Evolutionary conservation across 176 grass and related monocot species (phyloP).

Genomic region (Guadua angustifolia): DNA sequence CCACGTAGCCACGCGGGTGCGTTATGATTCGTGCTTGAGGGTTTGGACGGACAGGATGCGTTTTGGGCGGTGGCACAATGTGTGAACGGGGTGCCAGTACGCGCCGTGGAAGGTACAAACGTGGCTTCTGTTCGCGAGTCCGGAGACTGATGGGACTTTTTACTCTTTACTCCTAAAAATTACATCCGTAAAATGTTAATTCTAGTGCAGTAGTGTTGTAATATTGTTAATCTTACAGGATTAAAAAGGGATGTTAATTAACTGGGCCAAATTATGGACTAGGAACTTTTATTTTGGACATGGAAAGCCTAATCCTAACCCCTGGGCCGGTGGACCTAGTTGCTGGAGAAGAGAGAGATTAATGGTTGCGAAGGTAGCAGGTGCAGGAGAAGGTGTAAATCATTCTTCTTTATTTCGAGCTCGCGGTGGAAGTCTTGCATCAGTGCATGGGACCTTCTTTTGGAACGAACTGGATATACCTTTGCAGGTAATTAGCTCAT

Average conservation of each 20-base stretch:
- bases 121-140: neutral
- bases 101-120: neutral
- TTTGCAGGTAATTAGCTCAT: conserved; percentile 18
- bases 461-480: neutral
- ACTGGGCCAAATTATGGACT: neutral
- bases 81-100: conserved; percentile 24
- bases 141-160: neutral
- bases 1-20: conserved; percentile 33
- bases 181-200: neutral
- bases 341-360: no score
- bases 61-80: neutral
- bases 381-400: no score
- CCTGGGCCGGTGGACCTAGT: no score
- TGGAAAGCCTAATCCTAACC: no score
- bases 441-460: neutral
- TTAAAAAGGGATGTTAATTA: neutral
- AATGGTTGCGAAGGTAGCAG: no score
- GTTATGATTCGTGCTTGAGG: neutral
- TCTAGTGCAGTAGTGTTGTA: neutral
- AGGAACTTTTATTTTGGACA: neutral
- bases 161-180: neutral
- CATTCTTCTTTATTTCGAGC: neutral
- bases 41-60: conserved; percentile 8
- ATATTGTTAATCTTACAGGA: neutral
- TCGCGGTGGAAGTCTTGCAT: neutral